Evolutionary conservation across 1,284 basidiomycete genomes (phyloP).

Genomic region (Cryptococcus neoformans): DNA sequence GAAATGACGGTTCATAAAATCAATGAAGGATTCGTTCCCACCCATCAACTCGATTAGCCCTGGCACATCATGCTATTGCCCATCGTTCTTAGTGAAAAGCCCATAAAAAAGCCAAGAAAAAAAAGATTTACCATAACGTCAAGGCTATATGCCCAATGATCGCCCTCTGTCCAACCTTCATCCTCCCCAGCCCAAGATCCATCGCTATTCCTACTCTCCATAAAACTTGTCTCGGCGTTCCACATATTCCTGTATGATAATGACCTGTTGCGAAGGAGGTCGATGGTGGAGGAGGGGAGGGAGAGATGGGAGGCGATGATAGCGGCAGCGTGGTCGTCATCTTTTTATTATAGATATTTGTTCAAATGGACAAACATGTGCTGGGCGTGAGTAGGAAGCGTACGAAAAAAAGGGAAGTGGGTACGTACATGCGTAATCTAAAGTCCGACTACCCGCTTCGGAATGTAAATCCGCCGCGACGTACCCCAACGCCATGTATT

Average conservation of each 20-base stretch:
- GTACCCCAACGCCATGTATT: conserved; percentile 67
- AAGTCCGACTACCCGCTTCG: conserved; percentile 69
- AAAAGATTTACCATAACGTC: conserved; percentile 54
- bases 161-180: conserved; percentile 75
- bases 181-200: conserved; percentile 69
- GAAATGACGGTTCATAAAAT: conserved; percentile 72
- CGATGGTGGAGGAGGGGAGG: conserved; percentile 5
- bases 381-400: neutral
- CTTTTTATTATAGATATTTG: conserved; percentile 47
- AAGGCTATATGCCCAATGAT: conserved; percentile 79
- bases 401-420: neutral
- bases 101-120: neutral
- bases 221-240: conserved; percentile 69
- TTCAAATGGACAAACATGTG: no score
- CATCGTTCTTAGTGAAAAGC: no score
- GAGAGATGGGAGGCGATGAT: conserved; percentile 52
- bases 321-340: conserved; percentile 72
- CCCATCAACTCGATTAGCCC: conserved; percentile 63
- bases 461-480: conserved; percentile 76
- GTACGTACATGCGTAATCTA: conserved; percentile 71
- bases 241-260: conserved; percentile 61
- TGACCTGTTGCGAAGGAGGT: conserved; percentile 59
- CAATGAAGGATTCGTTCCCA: conserved; percentile 59
- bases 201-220: conserved; percentile 69
- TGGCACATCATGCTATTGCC: conserved; percentile 55